These are phyloP conservation scores for Porcisia deanei DNA, from an alignment of 208 protist genomes.

Conservation along the genomic window DNA sequence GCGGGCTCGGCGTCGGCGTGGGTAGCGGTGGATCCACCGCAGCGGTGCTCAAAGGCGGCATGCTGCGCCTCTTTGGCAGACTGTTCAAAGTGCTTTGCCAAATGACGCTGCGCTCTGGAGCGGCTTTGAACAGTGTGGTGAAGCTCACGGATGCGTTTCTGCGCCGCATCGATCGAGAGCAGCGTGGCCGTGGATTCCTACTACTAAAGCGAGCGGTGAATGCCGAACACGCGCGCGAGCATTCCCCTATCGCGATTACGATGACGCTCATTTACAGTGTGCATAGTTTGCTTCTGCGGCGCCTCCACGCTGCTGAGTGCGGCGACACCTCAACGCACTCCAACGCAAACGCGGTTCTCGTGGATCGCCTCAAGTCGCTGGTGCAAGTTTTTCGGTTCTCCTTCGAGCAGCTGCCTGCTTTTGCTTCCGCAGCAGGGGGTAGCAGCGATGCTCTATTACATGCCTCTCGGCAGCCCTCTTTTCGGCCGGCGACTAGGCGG, in stretches of 20 bases:
- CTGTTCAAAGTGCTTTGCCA: slow-evolving; percentile 65
- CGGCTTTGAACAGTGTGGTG: slow-evolving; percentile 40
- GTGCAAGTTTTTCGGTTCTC: slow-evolving; percentile 57
- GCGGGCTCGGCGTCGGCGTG: background rate
- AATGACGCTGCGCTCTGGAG: slow-evolving; percentile 56
- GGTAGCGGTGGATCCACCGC: background rate
- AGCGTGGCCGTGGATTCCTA: slow-evolving; percentile 40
- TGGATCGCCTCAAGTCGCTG: slow-evolving; percentile 65
- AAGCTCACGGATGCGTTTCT: slow-evolving; percentile 48
- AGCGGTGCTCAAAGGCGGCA: slow-evolving; percentile 49
- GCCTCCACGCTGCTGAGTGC: slow-evolving; percentile 45
- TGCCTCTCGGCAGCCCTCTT: background rate
- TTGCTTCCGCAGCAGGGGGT: slow-evolving; percentile 21
- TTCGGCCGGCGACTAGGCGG: background rate
- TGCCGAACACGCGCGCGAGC: slow-evolving; percentile 50
- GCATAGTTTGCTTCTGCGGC: slow-evolving; percentile 71
- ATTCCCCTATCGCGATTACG: slow-evolving; percentile 60
- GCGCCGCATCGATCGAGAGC: slow-evolving; percentile 43
- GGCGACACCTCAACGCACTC: slow-evolving; percentile 32
- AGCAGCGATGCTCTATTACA: background rate
- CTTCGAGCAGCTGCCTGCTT: slow-evolving; percentile 61
- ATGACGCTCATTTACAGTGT: slow-evolving; percentile 67
- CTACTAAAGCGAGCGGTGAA: slow-evolving; percentile 39
- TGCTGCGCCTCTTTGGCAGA: slow-evolving; percentile 79
- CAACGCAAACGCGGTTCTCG: slow-evolving; percentile 58